Base-by-base conservation (phyloP, 202 grass and related monocot genomes). In the Hordeum pubiflorum region DNA sequence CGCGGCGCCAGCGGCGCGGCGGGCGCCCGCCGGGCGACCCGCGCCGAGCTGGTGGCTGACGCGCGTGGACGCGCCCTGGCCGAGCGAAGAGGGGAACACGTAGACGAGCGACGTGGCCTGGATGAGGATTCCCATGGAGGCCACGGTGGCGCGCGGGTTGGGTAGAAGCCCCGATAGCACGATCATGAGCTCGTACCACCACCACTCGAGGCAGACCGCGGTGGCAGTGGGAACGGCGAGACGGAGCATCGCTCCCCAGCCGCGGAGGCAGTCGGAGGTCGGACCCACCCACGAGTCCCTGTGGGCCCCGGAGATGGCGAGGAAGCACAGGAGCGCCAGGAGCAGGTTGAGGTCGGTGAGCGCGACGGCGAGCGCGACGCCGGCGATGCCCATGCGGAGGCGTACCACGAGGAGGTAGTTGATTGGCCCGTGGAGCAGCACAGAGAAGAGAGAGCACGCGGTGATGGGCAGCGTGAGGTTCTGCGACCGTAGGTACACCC, bases 181-280 rank as follows among this genome's bases (percentile, higher is more conserved):
- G 73, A 99, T 99, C 96, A 99, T 99, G 79, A 99, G 83, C 85
- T 99, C 96, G 84, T 99, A 99, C 96, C 96, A 99, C 96, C 96
- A 99, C 96, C 96, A 99, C 75, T 99, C 96, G 54, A 99, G 81
- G 81, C 96, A 99, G 0, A 99, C 96, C 4, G 96, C 93, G 7
- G 78, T 80, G 63, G 92, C 93, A 4, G 96, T 93, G 7, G 96
- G 96, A 0, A 94, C 78, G 15, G 96, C 89, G 13, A 99, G 96
- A 7, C 80, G 84, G 59, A 99, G 84, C 71, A 99, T 79, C 29
- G 81, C 78, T 23, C 90, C 82, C 92, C 92, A 99, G 1, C 89
- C 96, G 0, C 78, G 81, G 63, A 99, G 79, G 55, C 90, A 99
- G 59, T 95, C 90, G 2, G 75, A n/a, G 15, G 83, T 92, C 6